phyloP scores from a whole-genome alignment of 1,139 yeast genomes.

The Blastobotrys raffinosifermentans region DNA sequence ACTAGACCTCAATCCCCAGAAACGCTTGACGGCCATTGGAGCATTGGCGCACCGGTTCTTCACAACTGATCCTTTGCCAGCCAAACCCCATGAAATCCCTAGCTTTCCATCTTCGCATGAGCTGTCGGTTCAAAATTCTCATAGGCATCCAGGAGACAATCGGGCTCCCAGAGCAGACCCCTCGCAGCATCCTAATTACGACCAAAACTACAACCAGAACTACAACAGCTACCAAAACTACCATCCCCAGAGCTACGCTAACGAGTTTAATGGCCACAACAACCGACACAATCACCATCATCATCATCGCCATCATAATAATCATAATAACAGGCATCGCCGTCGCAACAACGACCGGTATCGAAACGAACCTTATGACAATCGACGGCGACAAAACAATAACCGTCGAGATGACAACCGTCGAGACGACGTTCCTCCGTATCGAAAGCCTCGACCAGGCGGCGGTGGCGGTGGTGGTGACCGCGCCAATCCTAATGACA shows the following conservation, averaged over 20 bases:
- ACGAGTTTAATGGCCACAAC: constrained; percentile 6
- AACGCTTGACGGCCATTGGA: constrained; percentile 68
- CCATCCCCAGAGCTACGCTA: constrained; percentile 4
- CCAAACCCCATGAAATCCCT: constrained; percentile 48
- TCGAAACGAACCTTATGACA: constrained; percentile 7
- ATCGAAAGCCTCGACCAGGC: no score
- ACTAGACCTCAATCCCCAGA: constrained; percentile 52
- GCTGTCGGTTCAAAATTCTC: constrained; percentile 41
- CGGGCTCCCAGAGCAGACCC: constrained; percentile 18
- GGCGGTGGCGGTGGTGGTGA: no score
- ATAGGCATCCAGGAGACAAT: constrained; percentile 8
- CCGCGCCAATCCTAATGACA: no score
- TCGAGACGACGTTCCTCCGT: constrained; percentile 4
- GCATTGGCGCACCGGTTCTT: constrained; percentile 73
- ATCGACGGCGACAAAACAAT: constrained; percentile 1
- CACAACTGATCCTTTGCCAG: constrained; percentile 56
- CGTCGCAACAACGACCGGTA: constrained; percentile 9
- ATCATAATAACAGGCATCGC: constrained; percentile 5
- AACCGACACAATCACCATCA: constrained; percentile 4
- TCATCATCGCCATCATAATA: constrained; percentile 7
- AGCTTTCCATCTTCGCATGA: constrained; percentile 83
- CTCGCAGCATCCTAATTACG: constrained; percentile 12
- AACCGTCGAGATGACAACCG: constrained; percentile 3
- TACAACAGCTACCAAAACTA: constrained; percentile 4
- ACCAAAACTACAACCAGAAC: constrained; percentile 4